Conservation (phyloP, 495 filamentous ascomycete genomes). For the Hypomontagnella monticulosa region DNA sequence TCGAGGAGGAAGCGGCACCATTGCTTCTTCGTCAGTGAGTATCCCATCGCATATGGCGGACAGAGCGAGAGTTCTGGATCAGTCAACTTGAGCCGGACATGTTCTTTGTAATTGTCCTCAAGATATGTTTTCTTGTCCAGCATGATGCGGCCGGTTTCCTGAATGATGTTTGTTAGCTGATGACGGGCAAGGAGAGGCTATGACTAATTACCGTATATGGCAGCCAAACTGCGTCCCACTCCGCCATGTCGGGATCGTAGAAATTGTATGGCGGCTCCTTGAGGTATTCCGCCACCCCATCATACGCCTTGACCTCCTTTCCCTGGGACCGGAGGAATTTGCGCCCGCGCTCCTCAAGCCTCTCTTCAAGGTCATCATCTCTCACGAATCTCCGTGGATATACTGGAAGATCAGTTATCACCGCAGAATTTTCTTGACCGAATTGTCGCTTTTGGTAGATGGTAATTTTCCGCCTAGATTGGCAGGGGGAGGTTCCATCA, state of each 20-base stretch:
- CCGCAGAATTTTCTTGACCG: conserved; percentile 30
- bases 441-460: conserved; percentile 35
- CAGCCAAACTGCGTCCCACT: conserved; percentile 41
- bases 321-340: conserved; percentile 20
- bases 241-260: conserved; percentile 31
- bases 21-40: conserved; percentile 80
- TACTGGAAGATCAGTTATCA: conserved; percentile 34
- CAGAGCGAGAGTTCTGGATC: conserved; percentile 54
- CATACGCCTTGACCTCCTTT: background rate
- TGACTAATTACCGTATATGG: conserved; percentile 22
- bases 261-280: conserved; percentile 38
- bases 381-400: conserved; percentile 37
- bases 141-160: conserved; percentile 38
- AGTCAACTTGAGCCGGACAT: conserved; percentile 51
- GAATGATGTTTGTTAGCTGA: too few relatives aligned
- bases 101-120: conserved; percentile 46
- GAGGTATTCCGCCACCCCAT: conserved; percentile 41
- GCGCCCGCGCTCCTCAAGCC: conserved; percentile 30
- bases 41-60: conserved; percentile 74
- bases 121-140: conserved; percentile 46
- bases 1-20: conserved; percentile 86
- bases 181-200: too few relatives aligned
- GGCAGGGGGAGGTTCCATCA: conserved; percentile 25
- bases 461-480: conserved; percentile 9
- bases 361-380: conserved; percentile 30